A percentile compares a stretch with the other conserved stretches of the same genome.
Evolutionary conservation across 257 asterid genomes (phyloP).

Genomic region (Solanum sitiens): DNA sequence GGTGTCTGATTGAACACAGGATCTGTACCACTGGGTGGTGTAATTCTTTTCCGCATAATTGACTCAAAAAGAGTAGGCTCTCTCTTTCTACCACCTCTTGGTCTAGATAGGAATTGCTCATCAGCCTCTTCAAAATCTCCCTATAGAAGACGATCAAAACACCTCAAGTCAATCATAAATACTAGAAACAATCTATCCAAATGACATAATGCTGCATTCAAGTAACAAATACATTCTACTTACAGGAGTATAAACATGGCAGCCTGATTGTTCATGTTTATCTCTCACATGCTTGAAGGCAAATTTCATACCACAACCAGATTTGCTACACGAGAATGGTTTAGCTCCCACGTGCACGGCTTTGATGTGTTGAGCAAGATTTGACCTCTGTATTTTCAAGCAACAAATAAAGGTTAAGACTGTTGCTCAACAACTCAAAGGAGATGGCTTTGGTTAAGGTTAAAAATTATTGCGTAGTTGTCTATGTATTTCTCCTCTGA

Average conservation of each 20-base stretch:
- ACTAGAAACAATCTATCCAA: background rate
- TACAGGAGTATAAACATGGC: constrained; percentile 56
- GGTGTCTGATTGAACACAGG: constrained; percentile 10
- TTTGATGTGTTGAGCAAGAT: constrained; percentile 67
- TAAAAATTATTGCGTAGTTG: background rate
- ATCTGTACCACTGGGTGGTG: constrained; percentile 44
- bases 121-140: constrained; percentile 71
- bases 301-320: constrained; percentile 58
- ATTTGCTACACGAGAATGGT: constrained; percentile 49
- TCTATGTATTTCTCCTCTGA: background rate
- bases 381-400: constrained; percentile 42
- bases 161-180: background rate
- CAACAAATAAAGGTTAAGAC: background rate
- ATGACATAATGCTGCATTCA: background rate
- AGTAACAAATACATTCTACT: constrained; percentile 5
- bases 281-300: constrained; percentile 87
- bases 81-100: background rate
- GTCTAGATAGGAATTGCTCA: constrained; percentile 33
- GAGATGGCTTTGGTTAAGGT: background rate
- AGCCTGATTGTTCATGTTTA: constrained; percentile 68
- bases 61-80: constrained; percentile 39
- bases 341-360: constrained; percentile 55
- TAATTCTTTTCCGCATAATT: constrained; percentile 58
- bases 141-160: constrained; percentile 16
- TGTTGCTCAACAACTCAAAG: background rate